Conservation (phyloP, 2,329 filamentous ascomycete genomes). For the Colletotrichum australisinense region DNA sequence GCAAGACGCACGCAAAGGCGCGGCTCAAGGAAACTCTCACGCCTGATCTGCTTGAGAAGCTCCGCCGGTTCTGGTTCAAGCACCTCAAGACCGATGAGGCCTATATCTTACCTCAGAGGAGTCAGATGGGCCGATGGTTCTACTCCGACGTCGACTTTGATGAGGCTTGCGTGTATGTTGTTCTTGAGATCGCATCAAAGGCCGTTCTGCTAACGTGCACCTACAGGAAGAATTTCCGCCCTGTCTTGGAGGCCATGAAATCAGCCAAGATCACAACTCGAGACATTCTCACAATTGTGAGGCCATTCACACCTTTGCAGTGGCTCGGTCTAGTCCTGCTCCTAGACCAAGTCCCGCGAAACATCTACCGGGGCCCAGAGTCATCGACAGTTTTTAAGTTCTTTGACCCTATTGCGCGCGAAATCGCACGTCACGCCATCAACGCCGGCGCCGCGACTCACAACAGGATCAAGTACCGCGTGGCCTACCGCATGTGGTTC, state of each 20-base stretch:
- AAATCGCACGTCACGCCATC: constrained; percentile 52
- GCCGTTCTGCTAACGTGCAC: neutral
- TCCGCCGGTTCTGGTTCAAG: constrained; percentile 53
- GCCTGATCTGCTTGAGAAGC: constrained; percentile 42
- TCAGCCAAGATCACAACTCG: constrained; percentile 40
- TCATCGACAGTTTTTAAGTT: constrained; percentile 58
- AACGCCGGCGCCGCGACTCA: constrained; percentile 43
- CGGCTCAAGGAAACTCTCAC: constrained; percentile 40
- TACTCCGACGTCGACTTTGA: constrained; percentile 48
- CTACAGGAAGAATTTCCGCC: constrained; percentile 45
- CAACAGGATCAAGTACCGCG: constrained; percentile 46
- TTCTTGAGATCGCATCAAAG: too few species aligned
- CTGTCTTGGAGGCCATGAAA: constrained; percentile 48
- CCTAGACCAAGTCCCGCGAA: constrained; percentile 73
- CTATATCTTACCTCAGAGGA: constrained; percentile 40
- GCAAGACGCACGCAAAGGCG: constrained; percentile 23
- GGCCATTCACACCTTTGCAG: constrained; percentile 44
- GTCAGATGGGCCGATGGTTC: constrained; percentile 49
- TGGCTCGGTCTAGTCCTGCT: constrained; percentile 66
- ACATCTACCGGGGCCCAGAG: constrained; percentile 66
- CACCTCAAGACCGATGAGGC: constrained; percentile 43
- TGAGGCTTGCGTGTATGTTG: constrained; percentile 47
- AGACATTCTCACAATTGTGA: constrained; percentile 43
- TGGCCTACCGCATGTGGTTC: constrained; percentile 64
- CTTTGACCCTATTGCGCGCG: constrained; percentile 66